Evolutionary conservation across 1,284 basidiomycete species (phyloP).

Genomic region (Sutorius eximius): DNA sequence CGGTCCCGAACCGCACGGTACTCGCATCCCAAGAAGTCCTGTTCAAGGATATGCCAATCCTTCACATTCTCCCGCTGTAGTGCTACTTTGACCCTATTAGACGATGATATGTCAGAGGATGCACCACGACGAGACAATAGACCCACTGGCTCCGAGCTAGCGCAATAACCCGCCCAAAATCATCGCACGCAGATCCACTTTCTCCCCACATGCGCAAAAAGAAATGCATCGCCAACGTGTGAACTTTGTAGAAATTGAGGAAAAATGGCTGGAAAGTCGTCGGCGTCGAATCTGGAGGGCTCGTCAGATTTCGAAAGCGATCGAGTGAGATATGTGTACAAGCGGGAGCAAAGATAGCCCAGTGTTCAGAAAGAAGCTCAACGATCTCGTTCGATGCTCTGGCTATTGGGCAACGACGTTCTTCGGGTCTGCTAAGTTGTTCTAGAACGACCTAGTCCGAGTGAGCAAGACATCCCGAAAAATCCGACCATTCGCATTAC

Average conservation of each 20-base stretch:
- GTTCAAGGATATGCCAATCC: conserved; percentile 83
- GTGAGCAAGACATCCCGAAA: background rate
- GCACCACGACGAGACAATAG: conserved; percentile 1
- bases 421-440: conserved; percentile 76
- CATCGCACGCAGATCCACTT: conserved; percentile 76
- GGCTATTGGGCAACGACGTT: conserved; percentile 84
- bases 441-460: conserved; percentile 70
- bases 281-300: conserved; percentile 67
- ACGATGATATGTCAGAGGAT: conserved; percentile 6
- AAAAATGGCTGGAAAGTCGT: conserved; percentile 89
- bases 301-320: conserved; percentile 21
- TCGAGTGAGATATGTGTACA: conserved; percentile 46
- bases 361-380: conserved; percentile 85
- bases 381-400: conserved; percentile 86
- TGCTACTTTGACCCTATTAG: conserved; percentile 69
- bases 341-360: conserved; percentile 77
- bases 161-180: conserved; percentile 82
- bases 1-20: conserved; percentile 87
- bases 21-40: conserved; percentile 82
- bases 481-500: conserved; percentile 38
- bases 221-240: conserved; percentile 82
- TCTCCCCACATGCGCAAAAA: conserved; percentile 96
- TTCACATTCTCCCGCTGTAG: conserved; percentile 75
- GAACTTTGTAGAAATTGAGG: conserved; percentile 83
- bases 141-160: conserved; percentile 86